These are phyloP conservation scores for Macrolepiota albuminosa DNA, from an alignment of 768 basidiomycete species.

Conservation along the genomic window DNA sequence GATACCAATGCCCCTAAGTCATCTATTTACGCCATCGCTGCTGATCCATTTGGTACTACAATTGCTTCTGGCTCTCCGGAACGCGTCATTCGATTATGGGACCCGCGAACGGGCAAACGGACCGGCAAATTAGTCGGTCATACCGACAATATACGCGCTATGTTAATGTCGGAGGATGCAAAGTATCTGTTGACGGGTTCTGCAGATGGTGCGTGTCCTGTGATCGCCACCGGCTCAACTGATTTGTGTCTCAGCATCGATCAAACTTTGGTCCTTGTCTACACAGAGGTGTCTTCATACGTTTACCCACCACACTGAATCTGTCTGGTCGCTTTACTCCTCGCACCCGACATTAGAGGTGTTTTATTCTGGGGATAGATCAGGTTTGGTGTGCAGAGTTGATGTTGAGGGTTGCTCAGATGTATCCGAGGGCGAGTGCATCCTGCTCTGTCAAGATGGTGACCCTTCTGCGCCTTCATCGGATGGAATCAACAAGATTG, in stretches of 20 bases:
- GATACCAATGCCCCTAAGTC: slow-evolving; percentile 64
- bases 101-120: slow-evolving; percentile 80
- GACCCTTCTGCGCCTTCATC: slow-evolving; percentile 32
- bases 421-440: slow-evolving; percentile 85
- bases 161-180: slow-evolving; percentile 86
- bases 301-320: slow-evolving; percentile 91
- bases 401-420: slow-evolving; percentile 82
- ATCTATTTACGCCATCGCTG: slow-evolving; percentile 73
- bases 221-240: not conserved
- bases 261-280: slow-evolving; percentile 91
- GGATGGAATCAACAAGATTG: slow-evolving; percentile 73
- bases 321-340: slow-evolving; percentile 91
- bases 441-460: slow-evolving; percentile 72
- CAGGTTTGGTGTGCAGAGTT: slow-evolving; percentile 87
- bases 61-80: slow-evolving; percentile 92
- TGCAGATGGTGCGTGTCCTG: slow-evolving; percentile 49
- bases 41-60: slow-evolving; percentile 73
- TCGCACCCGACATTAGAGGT: slow-evolving; percentile 78
- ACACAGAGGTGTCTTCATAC: slow-evolving; percentile 92
- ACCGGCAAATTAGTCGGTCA: slow-evolving; percentile 90
- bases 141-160: slow-evolving; percentile 92
- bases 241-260: slow-evolving; percentile 43
- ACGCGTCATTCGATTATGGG: slow-evolving; percentile 88
- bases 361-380: slow-evolving; percentile 94
- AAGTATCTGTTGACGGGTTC: slow-evolving; percentile 86